These are phyloP conservation scores for Malassezia cuniculi DNA, from an alignment of 1,284 basidiomycete species.

Conservation along the genomic window DNA sequence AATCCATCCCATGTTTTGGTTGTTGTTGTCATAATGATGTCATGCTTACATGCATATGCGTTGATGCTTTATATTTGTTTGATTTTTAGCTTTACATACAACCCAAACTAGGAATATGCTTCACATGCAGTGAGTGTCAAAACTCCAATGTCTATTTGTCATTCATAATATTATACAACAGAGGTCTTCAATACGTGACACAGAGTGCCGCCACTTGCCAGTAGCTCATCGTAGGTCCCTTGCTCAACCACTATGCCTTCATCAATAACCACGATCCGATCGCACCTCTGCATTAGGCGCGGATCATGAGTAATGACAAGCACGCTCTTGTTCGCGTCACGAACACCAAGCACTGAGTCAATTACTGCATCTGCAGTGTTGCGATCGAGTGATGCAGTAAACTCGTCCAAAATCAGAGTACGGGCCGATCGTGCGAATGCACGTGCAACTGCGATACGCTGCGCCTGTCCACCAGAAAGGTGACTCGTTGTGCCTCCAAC, in stretches of 20 bases:
- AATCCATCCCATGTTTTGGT: too few species aligned
- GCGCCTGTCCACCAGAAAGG: constrained; percentile 86
- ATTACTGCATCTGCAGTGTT: constrained; percentile 49
- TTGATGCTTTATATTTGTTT: too few species aligned
- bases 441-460: constrained; percentile 79
- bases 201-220: too few species aligned
- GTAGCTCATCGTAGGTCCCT: constrained; percentile 58
- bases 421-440: constrained; percentile 61
- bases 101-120: too few species aligned
- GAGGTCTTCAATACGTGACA: too few species aligned
- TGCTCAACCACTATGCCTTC: constrained; percentile 66
- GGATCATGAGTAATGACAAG: constrained; percentile 87
- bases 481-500: constrained; percentile 77
- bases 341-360: constrained; percentile 1
- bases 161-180: too few species aligned
- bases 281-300: constrained; percentile 79
- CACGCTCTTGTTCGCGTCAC: constrained; percentile 57
- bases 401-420: constrained; percentile 85
- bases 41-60: too few species aligned
- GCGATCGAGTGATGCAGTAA: constrained; percentile 72
- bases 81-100: too few species aligned
- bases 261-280: constrained; percentile 69
- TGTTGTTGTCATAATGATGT: too few species aligned
- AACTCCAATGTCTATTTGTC: too few species aligned
- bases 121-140: too few species aligned